Conservation (phyloP, 2,329 filamentous ascomycete genomes). For the Colletotrichum godetiae region DNA sequence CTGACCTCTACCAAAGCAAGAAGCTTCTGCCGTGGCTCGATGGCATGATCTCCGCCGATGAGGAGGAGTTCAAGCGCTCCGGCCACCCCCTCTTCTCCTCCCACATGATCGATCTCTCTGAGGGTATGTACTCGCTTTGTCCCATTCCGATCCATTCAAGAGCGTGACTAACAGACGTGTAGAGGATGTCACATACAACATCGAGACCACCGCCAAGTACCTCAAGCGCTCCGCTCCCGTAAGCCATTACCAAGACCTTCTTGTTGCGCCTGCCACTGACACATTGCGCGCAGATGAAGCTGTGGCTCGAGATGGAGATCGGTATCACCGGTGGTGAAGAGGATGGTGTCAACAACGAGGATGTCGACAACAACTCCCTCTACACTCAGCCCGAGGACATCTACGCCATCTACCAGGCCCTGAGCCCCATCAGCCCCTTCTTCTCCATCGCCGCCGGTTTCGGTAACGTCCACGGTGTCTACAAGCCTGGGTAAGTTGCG, state of each 20-base stretch:
- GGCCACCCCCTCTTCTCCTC: slow-evolving; percentile 93
- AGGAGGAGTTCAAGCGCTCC: slow-evolving; percentile 93
- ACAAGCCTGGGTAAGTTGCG: slow-evolving; percentile 79
- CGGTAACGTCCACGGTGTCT: slow-evolving; percentile 99
- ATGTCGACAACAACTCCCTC: slow-evolving; percentile 92
- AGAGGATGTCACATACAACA: slow-evolving; percentile 87
- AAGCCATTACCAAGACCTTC: background rate
- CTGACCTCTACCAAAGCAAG: slow-evolving; percentile 63
- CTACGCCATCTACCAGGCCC: slow-evolving; percentile 87
- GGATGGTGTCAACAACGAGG: slow-evolving; percentile 98
- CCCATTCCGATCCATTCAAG: background rate
- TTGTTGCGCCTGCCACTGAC: background rate
- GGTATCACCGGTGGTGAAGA: slow-evolving; percentile 92
- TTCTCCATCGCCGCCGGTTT: slow-evolving; percentile 99
- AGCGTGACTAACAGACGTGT: background rate
- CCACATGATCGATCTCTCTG: slow-evolving; percentile 98
- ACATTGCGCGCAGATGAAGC: slow-evolving; percentile 75
- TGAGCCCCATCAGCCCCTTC: slow-evolving; percentile 89
- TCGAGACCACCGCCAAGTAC: slow-evolving; percentile 91
- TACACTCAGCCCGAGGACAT: slow-evolving; percentile 99
- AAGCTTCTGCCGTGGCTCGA: slow-evolving; percentile 99
- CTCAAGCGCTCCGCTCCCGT: slow-evolving; percentile 87
- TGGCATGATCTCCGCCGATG: slow-evolving; percentile 93
- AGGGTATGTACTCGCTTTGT: slow-evolving; percentile 60
- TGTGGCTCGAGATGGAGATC: slow-evolving; percentile 97